These are phyloP conservation scores for Craterostigma plantagineum DNA, from an alignment of 257 asterid genomes.

Conservation along the genomic window DNA sequence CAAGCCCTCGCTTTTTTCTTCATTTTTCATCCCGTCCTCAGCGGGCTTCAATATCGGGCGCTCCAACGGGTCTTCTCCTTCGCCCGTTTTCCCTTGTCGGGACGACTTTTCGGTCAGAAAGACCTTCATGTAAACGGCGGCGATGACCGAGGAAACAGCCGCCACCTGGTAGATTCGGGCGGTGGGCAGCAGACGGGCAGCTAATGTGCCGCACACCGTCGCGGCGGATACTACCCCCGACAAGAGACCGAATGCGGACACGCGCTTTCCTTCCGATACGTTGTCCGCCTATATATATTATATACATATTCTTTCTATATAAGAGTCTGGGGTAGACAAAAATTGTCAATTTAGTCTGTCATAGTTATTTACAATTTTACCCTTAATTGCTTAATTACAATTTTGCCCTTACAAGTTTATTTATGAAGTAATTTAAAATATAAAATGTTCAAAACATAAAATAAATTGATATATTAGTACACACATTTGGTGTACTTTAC, in stretches of 20 bases:
- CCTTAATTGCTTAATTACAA: too few relatives aligned
- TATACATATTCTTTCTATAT: too few relatives aligned
- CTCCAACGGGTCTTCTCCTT: conserved; percentile 11
- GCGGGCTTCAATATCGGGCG: conserved; percentile 16
- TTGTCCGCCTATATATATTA: conserved; percentile 35
- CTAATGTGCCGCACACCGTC: conserved; percentile 25
- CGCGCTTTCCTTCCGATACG: conserved; percentile 25
- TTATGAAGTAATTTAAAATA: too few relatives aligned
- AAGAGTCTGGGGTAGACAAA: too few relatives aligned
- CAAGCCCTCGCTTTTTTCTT: conserved; percentile 9
- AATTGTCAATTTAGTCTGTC: too few relatives aligned
- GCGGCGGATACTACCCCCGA: conserved; percentile 26
- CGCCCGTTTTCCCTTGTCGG: too few relatives aligned
- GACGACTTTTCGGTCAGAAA: conserved; percentile 32
- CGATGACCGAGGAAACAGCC: conserved; percentile 11
- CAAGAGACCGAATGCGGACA: conserved; percentile 33
- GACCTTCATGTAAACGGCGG: too few relatives aligned
- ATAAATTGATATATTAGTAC: too few relatives aligned
- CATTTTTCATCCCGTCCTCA: conserved; percentile 10
- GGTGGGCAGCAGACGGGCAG: conserved; percentile 33
- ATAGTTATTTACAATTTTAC: too few relatives aligned
- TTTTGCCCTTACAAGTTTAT: too few relatives aligned
- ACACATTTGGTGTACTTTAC: too few relatives aligned
- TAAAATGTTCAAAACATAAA: too few relatives aligned
- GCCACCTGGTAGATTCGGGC: conserved; percentile 32